Evolutionary conservation across 352 stramenopile species (phyloP).

Genomic region (Aphanomyces cochlioides): DNA sequence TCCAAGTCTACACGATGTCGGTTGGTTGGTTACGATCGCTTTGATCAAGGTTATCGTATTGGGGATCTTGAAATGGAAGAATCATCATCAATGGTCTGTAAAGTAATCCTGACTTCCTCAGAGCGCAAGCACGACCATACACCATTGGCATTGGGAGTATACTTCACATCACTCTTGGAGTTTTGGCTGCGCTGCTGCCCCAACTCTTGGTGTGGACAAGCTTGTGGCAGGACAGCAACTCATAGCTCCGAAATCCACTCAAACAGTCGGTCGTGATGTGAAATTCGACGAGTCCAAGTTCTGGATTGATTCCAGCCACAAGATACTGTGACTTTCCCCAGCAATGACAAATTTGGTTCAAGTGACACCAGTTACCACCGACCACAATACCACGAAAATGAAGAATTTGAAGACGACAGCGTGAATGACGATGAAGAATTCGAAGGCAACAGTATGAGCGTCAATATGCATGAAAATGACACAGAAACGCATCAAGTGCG

Average conservation of each 20-base stretch:
- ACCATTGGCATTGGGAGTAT: conserved; percentile 55
- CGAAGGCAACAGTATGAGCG: background rate
- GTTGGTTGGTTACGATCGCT: background rate
- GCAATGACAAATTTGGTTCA: background rate
- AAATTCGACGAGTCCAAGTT: background rate
- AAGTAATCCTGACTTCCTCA: conserved; percentile 4
- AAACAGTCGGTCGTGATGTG: conserved; percentile 47
- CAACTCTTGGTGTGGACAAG: conserved; percentile 39
- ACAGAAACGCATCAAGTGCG: background rate
- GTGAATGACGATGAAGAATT: background rate
- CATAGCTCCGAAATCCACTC: conserved; percentile 45
- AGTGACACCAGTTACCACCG: too few relatives aligned
- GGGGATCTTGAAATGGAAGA: background rate
- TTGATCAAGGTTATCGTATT: background rate
- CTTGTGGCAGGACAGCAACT: conserved; percentile 61
- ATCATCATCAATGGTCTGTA: background rate
- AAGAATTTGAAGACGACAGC: too few relatives aligned
- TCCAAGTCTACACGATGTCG: background rate
- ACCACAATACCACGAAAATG: too few relatives aligned
- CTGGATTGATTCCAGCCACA: background rate
- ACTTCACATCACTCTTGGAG: conserved; percentile 66
- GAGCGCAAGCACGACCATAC: conserved; percentile 41
- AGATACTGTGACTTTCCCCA: background rate
- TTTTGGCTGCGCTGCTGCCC: conserved; percentile 61
- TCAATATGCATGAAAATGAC: background rate